Base-by-base conservation (phyloP, 768 basidiomycete genomes). In the Sarcodon aspratus region DNA sequence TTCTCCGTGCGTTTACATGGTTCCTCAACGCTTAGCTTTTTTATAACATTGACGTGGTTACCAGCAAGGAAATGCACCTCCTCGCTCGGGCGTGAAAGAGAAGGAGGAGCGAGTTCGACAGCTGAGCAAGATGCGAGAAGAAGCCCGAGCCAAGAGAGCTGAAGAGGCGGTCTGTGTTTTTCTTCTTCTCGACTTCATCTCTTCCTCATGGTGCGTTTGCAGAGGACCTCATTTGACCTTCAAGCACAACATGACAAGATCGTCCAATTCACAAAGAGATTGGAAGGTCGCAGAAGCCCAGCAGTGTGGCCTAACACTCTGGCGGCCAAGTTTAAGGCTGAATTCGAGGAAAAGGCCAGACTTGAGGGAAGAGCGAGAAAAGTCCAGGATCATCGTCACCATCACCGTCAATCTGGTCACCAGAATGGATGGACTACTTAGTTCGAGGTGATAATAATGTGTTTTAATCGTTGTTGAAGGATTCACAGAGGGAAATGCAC, bases 101-200 rank as follows among this genome's bases (percentile, higher is more conserved):
- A 77, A 83, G n/a, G 83, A 85, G 53, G 82, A 85, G 58, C 69
- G 82, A 44, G 70, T 76, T 49, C 80, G 73, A 54, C 82, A 88
- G 50, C 56, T 87, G 55, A 71, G 80, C 57, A 76, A 69, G 57
- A 75, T 83, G 79, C 73, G 81, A 48, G 80, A 86, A 36, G 85
- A 85, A 36, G 80, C 79, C 13, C 71, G 72, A 53, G 72, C 72
- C 1, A 81, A 74, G 54, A 72, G 79, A 9, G 64, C 65, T 15
- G 63, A 68, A 37, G 82, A 84, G 54, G 69, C 72, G 44, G 83
- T 83, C 44, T 54, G 76, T 51, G 13, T 34, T 38, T 17, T 21
- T 17, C 10, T 9, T n/a, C 32, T 34, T 11, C 6, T 43, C 15
- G 7, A 51, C 32, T 0, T 79, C 21, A 18, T 9, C 21, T 34